Base-by-base conservation (phyloP, 257 asterid genomes). In the Knoxia roxburghii region DNA sequence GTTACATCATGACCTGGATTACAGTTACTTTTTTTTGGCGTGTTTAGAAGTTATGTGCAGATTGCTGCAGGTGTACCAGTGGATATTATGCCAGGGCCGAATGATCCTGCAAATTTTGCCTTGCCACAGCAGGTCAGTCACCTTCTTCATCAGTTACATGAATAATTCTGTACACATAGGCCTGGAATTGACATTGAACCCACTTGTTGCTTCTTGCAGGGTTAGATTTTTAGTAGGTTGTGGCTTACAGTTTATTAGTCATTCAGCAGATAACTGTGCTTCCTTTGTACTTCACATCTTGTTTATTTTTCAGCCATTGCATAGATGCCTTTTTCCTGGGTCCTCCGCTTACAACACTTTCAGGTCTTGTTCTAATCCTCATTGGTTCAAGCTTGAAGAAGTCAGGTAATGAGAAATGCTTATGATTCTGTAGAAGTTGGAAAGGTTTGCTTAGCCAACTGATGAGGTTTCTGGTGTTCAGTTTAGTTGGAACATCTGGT, bases 401-500 rank as follows among this genome's bases (percentile, higher is more conserved):
- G 79, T 90, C 74, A 84, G 95, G 99, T 93, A 75, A 76, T 78
- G 40, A 66, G 39, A 48, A 29, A 68, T 17, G 50, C 45, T 60
- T 53, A 18, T 45, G 0, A 46, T 21, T 46, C 41, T 26, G 43
- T 26, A 46, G 33, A 41, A 55, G 37, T 63, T 35, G 11, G 21
- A 26, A 26, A 46, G 13, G 2, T 15, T 51, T 33, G 64, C 46
- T 65, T 46, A 51, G 61, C 49, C 64, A 43, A 45, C 53, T 66
- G 29, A 32, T 64, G 43, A 37, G 57, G 41, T 52, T 41, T 70
- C 48, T 63, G 45, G 39, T 74, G 67, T 81, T 79, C 83, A 94
- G 97, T 73, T 90, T 90, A 71, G 90, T 94, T 61, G 99, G 99
- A 68, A 88, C 99, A 67, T 94, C 96, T 46, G 99, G 97, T 74